A percentile compares a stretch with the other conserved stretches of the same genome.
Conservation (phyloP, 208 protist species). For the Herpetomonas tarakana region DNA sequence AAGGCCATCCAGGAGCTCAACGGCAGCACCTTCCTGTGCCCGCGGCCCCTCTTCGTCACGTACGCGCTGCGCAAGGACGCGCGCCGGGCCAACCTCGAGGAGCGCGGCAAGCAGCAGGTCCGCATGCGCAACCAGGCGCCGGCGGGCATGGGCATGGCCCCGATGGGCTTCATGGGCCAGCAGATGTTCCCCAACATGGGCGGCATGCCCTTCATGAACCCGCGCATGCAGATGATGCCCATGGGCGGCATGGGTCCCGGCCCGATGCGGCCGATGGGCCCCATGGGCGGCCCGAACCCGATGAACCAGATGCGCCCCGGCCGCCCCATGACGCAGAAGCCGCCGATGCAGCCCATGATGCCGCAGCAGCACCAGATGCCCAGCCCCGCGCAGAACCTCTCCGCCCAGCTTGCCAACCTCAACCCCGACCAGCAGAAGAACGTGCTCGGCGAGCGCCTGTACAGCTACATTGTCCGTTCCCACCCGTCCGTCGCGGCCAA, state of each 20-base stretch:
- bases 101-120: conserved; percentile 78
- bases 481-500: conserved; percentile 93
- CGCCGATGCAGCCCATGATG: conserved; percentile 66
- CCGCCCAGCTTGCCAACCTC: conserved; percentile 62
- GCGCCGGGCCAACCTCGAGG: conserved; percentile 93
- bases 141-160: conserved; percentile 49
- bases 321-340: conserved; percentile 45
- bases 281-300: conserved; percentile 34
- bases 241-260: conserved; percentile 36
- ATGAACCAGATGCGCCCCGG: conserved; percentile 75
- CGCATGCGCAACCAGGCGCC: conserved; percentile 71
- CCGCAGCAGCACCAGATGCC: conserved; percentile 42
- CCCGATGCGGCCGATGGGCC: conserved; percentile 25
- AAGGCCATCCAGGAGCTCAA: conserved; percentile 96
- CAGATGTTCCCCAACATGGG: conserved; percentile 54
- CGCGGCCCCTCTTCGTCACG: conserved; percentile 97
- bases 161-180: conserved; percentile 48
- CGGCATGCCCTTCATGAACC: conserved; percentile 74
- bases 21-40: conserved; percentile 93
- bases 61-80: conserved; percentile 97
- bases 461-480: conserved; percentile 90
- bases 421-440: conserved; percentile 92
- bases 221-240: conserved; percentile 78
- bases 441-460: conserved; percentile 96
- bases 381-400: conserved; percentile 46